Evolutionary conservation across 1,284 basidiomycete species (phyloP).

Genomic region (Heterobasidion parviporum): DNA sequence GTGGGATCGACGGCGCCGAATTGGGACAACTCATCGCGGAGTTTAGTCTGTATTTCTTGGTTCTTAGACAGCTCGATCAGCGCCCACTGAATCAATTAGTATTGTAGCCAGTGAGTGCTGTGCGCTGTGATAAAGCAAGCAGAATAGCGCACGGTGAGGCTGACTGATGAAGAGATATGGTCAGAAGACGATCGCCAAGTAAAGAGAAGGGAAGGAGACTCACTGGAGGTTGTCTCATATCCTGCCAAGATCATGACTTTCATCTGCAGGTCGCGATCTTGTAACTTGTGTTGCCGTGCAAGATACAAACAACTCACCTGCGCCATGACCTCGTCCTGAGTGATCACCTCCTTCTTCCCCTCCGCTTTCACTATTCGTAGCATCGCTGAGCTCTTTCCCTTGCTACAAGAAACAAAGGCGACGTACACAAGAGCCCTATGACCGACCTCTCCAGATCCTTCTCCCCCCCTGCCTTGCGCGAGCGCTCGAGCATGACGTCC

Average conservation of each 20-base stretch:
- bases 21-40: background rate
- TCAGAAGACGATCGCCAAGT: background rate
- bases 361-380: constrained; percentile 20
- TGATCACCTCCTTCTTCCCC: constrained; percentile 14
- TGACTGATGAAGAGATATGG: background rate
- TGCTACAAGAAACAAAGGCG: background rate
- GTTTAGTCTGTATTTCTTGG: background rate
- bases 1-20: background rate
- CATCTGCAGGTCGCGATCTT: constrained; percentile 23
- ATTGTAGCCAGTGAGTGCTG: too few species aligned
- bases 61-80: background rate
- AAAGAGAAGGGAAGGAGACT: constrained; percentile 6
- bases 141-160: background rate
- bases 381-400: too few species aligned
- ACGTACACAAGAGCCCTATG: background rate
- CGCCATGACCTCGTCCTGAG: background rate
- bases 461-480: constrained; percentile 23
- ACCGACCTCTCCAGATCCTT: background rate
- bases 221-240: constrained; percentile 35
- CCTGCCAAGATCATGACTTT: constrained; percentile 30
- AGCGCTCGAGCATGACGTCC: constrained; percentile 34
- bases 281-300: constrained; percentile 5
- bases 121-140: background rate
- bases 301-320: background rate
- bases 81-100: background rate